These are phyloP conservation scores for Fimicolochytrium jonesii DNA, from an alignment of 192 early-diverging fungal species.

Conservation along the genomic window DNA sequence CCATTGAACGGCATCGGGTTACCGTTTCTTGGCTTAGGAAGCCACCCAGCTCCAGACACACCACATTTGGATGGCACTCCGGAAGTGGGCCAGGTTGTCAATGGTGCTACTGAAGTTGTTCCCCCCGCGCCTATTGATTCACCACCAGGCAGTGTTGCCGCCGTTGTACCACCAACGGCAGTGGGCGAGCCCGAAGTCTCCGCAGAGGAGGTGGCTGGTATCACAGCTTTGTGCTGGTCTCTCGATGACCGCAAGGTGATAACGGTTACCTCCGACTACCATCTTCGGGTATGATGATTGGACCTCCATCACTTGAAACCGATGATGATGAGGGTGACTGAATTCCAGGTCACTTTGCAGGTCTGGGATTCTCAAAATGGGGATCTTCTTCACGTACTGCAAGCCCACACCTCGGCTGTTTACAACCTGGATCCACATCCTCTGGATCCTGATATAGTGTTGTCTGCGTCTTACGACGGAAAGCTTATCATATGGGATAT, in stretches of 20 bases:
- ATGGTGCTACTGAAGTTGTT: too few species aligned
- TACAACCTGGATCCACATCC: conserved; percentile 79
- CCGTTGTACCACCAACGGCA: too few species aligned
- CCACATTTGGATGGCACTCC: background rate
- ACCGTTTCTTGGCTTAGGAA: too few species aligned
- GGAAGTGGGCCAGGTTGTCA: too few species aligned
- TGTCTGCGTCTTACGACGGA: conserved; percentile 83
- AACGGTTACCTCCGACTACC: conserved; percentile 50
- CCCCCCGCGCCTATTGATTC: too few species aligned
- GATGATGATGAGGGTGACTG: too few species aligned
- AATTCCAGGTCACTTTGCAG: too few species aligned
- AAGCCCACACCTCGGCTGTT: conserved; percentile 59
- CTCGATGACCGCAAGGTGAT: conserved; percentile 64
- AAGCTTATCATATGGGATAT: conserved; percentile 80
- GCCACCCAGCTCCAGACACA: too few species aligned
- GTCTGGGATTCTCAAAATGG: conserved; percentile 68
- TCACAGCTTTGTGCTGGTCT: conserved; percentile 70
- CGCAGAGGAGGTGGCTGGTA: background rate
- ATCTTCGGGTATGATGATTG: conserved; percentile 14
- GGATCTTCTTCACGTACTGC: conserved; percentile 44
- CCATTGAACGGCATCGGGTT: too few species aligned
- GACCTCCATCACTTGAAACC: too few species aligned
- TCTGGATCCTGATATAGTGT: conserved; percentile 57
- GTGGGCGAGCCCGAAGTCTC: too few species aligned
- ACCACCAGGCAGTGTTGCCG: too few species aligned